Conservation (phyloP, 192 early-diverging fungal species). For the Entomortierella chlamydospora region DNA sequence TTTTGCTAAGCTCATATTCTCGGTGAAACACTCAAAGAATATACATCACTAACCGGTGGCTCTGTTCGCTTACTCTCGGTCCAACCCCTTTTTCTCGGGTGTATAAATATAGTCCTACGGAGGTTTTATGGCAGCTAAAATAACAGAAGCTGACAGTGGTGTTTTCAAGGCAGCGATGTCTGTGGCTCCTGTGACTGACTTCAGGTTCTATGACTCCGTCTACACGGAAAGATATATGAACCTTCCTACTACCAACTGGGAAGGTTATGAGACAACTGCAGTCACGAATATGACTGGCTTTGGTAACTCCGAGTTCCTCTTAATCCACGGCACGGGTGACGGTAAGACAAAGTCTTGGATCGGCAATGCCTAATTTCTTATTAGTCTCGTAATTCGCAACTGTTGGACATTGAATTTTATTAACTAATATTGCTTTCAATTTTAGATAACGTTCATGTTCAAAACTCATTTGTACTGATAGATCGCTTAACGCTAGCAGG, state of each 20-base stretch:
- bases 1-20: background rate
- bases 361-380: too few relatives aligned
- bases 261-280: constrained; percentile 83
- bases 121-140: constrained; percentile 87
- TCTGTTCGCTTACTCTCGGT: background rate
- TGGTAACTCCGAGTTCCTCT: constrained; percentile 76
- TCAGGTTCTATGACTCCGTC: constrained; percentile 79
- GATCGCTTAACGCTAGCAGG: constrained; percentile 79
- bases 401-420: constrained; percentile 21
- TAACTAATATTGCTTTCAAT: too few relatives aligned
- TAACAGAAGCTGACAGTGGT: constrained; percentile 85
- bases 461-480: constrained; percentile 85
- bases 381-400: too few relatives aligned
- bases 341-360: constrained; percentile 49
- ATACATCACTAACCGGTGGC: background rate
- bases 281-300: constrained; percentile 88
- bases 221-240: constrained; percentile 99
- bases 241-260: constrained; percentile 79
- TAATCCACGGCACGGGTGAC: constrained; percentile 94
- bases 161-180: constrained; percentile 89
- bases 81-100: background rate
- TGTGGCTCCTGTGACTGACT: constrained; percentile 97
- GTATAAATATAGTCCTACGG: constrained; percentile 78
- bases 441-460: constrained; percentile 87
- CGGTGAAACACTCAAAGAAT: background rate